These are phyloP conservation scores for Fusarium anguioides DNA, from an alignment of 2,329 filamentous ascomycete species.

Conservation along the genomic window DNA sequence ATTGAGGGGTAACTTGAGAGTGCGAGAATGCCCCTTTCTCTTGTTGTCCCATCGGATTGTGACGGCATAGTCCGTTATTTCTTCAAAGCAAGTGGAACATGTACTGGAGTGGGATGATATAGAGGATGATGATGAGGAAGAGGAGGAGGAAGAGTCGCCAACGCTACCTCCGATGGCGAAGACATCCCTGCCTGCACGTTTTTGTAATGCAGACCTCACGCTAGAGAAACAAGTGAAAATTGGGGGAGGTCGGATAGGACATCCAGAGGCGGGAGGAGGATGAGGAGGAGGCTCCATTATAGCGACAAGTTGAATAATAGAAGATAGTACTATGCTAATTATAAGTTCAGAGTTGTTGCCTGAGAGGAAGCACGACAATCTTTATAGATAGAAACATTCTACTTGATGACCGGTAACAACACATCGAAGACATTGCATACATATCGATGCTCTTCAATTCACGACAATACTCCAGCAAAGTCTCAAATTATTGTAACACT, in stretches of 20 bases:
- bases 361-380: neutral
- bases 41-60: slow-evolving; percentile 6
- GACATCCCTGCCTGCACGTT: slow-evolving; percentile 1
- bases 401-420: neutral
- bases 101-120: too few species aligned
- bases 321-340: neutral
- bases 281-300: neutral
- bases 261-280: neutral
- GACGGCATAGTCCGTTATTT: neutral
- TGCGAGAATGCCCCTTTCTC: fast-evolving
- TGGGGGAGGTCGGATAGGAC: fast-evolving
- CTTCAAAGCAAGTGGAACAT: too few species aligned
- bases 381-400: neutral
- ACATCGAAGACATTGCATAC: too few species aligned
- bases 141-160: too few species aligned
- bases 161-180: slow-evolving; percentile 21
- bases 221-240: neutral
- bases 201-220: neutral
- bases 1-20: neutral
- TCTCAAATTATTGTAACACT: neutral
- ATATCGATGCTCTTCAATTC: neutral
- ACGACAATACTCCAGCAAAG: neutral
- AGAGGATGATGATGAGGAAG: too few species aligned
- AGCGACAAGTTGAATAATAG: fast-evolving
- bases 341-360: neutral